Evolutionary conservation across 2,329 filamentous ascomycete species (phyloP).

Genomic region (Coleophoma crateriformis): DNA sequence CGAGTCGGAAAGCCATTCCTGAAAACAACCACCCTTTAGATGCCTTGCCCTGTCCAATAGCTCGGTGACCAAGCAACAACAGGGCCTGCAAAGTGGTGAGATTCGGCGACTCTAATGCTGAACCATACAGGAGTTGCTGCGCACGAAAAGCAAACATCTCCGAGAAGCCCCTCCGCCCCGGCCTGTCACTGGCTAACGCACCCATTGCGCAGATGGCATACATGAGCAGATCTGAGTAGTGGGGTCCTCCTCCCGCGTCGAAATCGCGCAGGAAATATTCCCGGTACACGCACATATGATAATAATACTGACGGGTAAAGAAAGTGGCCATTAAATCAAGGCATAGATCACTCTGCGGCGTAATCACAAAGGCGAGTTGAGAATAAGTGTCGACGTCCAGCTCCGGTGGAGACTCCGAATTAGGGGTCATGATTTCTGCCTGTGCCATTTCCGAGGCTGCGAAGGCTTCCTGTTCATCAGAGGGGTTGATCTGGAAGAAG

Average conservation of each 20-base stretch:
- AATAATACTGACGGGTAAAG: conserved; percentile 42
- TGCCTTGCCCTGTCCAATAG: conserved; percentile 39
- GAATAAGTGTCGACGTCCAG: neutral
- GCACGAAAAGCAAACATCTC: conserved; percentile 39
- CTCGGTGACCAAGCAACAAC: conserved; percentile 38
- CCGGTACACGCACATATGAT: conserved; percentile 43
- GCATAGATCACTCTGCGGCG: conserved; percentile 38
- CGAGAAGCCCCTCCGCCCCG: conserved; percentile 28
- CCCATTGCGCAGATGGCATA: conserved; percentile 44
- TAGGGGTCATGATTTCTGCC: neutral
- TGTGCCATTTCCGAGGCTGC: conserved; percentile 2
- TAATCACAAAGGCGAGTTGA: conserved; percentile 23
- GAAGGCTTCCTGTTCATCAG: conserved; percentile 8
- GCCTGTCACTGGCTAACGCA: conserved; percentile 38
- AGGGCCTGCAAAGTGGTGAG: conserved; percentile 41
- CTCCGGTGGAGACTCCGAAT: neutral
- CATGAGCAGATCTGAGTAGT: conserved; percentile 43
- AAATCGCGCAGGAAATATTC: conserved; percentile 46
- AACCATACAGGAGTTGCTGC: conserved; percentile 35
- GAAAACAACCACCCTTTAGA: conserved; percentile 47
- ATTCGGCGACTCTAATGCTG: conserved; percentile 37
- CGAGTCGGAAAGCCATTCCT: conserved; percentile 45
- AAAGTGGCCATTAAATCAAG: conserved; percentile 40
- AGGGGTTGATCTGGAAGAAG: conserved; percentile 32
- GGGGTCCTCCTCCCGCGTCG: conserved; percentile 37